Percentiles rank a stretch among this genome's conserved stretches.
Conservation (phyloP, 1,284 basidiomycete genomes). For the Cryptococcus sp. region DNA sequence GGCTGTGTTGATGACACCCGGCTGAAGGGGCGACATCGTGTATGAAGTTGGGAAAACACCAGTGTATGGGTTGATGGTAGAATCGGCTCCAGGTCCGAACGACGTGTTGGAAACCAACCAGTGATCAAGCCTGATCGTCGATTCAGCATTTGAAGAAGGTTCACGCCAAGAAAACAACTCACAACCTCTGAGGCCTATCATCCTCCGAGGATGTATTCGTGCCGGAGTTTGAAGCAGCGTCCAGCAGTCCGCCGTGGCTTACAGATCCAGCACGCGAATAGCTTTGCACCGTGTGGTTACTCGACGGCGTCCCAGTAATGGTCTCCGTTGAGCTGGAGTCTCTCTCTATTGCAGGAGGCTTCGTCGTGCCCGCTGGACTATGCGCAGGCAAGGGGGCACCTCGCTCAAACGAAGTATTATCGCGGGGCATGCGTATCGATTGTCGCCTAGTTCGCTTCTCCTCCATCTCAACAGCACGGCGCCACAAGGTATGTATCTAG, state of each 20-base stretch:
- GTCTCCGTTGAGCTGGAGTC: no score
- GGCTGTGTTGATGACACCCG: background rate
- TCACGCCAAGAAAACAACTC: no score
- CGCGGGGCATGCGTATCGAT: slow-evolving; percentile 20
- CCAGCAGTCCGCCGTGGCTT: background rate
- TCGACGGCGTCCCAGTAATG: no score
- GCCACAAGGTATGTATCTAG: slow-evolving; percentile 45
- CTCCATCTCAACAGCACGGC: slow-evolving; percentile 37
- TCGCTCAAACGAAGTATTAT: slow-evolving; percentile 39
- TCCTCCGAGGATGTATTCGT: background rate
- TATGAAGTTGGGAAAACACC: background rate
- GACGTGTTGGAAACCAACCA: slow-evolving; percentile 34
- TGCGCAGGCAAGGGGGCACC: slow-evolving; percentile 1
- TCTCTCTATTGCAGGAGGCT: no score
- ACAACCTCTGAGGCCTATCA: no score
- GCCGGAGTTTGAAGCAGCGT: background rate
- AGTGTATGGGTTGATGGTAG: slow-evolving; percentile 11
- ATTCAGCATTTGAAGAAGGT: no score
- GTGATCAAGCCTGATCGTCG: slow-evolving; percentile 29
- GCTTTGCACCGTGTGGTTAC: no score
- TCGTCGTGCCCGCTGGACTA: no score
- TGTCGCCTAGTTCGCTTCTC: slow-evolving; percentile 18
- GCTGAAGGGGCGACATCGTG: background rate
- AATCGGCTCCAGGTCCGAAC: slow-evolving; percentile 29
- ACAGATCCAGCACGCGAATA: no score